Conservation (phyloP, 129 eudicot genomes). For the Lactuca sativa region DNA sequence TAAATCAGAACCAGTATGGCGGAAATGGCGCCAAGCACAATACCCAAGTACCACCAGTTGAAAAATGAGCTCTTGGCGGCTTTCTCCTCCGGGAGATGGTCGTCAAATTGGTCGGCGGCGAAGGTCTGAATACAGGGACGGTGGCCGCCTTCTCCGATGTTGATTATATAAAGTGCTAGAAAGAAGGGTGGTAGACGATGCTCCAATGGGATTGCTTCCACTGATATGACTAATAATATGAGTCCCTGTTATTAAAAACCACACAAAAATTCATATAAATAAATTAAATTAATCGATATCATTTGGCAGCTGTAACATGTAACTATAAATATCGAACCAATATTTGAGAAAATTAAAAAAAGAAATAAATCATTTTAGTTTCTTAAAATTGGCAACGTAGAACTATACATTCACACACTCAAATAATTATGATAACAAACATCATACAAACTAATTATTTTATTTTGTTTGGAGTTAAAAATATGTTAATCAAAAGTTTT, state of each 20-base stretch:
- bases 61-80: slow-evolving; percentile 72
- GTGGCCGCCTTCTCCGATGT: slow-evolving; percentile 76
- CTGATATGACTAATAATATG: slow-evolving; percentile 45
- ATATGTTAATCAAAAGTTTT: too few relatives aligned
- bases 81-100: slow-evolving; percentile 44
- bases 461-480: too few relatives aligned
- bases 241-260: slow-evolving; percentile 46
- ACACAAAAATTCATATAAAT: too few relatives aligned
- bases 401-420: too few relatives aligned
- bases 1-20: slow-evolving; percentile 47
- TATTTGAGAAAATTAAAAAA: too few relatives aligned
- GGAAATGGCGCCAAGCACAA: slow-evolving; percentile 45
- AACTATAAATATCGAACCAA: too few relatives aligned
- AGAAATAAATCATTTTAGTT: too few relatives aligned
- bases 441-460: too few relatives aligned
- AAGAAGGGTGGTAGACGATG: slow-evolving; percentile 45
- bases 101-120: slow-evolving; percentile 81
- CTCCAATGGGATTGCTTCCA: slow-evolving; percentile 27
- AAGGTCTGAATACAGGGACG: slow-evolving; percentile 82
- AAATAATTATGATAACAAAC: too few relatives aligned
- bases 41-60: slow-evolving; percentile 88
- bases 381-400: too few relatives aligned
- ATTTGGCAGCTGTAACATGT: too few relatives aligned
- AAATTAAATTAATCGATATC: too few relatives aligned
- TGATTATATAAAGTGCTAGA: slow-evolving; percentile 55